phyloP scores from a whole-genome alignment of 1,139 yeast genomes.

The Zygoascus sp. region DNA sequence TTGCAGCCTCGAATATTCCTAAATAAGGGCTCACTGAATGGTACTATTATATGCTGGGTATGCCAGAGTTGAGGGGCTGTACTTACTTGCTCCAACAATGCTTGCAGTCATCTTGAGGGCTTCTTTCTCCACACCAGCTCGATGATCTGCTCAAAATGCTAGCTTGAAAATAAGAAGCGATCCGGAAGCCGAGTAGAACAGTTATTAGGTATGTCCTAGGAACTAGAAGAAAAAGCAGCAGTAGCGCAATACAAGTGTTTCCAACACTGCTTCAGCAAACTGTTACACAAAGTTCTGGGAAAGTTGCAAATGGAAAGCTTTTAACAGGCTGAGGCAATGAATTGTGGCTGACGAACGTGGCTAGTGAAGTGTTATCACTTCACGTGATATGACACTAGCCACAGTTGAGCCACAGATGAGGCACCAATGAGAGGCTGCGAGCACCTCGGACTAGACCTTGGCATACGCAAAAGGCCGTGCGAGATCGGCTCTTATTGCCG shows the following conservation, averaged over 20 bases:
- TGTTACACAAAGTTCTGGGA: not conserved
- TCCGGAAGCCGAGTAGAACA: not conserved
- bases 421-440: not conserved
- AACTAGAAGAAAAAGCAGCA: not conserved
- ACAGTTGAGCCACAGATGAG: conserved; percentile 2
- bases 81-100: not conserved
- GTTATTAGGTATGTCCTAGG: not conserved
- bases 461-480: not conserved
- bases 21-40: too few relatives aligned
- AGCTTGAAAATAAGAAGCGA: not conserved
- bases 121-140: not conserved
- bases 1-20: not conserved
- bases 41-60: too few relatives aligned
- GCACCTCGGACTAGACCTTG: too few relatives aligned
- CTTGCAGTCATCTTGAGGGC: not conserved
- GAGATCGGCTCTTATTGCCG: not conserved
- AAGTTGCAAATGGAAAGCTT: not conserved
- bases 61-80: too few relatives aligned
- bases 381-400: conserved; percentile 9
- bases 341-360: conserved; percentile 10
- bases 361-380: conserved; percentile 9
- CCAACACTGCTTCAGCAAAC: not conserved
- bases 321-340: conserved; percentile 4
- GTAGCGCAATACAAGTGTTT: not conserved
- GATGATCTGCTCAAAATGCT: not conserved